Evolutionary conservation across 257 asterid species (phyloP).

Genomic region (Gentiana dahurica): DNA sequence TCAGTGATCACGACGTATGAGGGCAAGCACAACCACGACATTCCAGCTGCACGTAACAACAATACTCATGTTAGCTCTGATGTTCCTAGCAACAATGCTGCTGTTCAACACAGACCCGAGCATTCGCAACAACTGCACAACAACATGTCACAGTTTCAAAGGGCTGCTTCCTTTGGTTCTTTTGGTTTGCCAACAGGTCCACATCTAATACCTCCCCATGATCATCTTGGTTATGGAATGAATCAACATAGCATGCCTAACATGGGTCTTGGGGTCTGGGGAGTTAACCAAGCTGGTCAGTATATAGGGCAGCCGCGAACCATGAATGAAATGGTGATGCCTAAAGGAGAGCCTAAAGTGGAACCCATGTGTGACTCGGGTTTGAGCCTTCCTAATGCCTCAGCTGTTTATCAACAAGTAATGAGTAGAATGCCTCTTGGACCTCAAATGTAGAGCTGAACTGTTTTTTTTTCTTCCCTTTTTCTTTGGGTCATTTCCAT

Average conservation of each 20-base stretch:
- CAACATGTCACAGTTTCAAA: constrained; percentile 30
- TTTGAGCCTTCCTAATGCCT: constrained; percentile 28
- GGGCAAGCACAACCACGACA: constrained; percentile 84
- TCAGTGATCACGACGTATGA: constrained; percentile 76
- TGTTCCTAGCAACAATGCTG: constrained; percentile 11
- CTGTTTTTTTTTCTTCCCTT: no score
- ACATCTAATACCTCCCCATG: constrained; percentile 37
- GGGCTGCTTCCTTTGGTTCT: constrained; percentile 30
- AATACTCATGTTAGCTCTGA: constrained; percentile 36
- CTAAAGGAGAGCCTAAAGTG: constrained; percentile 46
- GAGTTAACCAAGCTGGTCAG: constrained; percentile 32
- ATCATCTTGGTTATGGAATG: constrained; percentile 40
- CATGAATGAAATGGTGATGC: constrained; percentile 26
- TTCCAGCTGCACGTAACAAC: constrained; percentile 77
- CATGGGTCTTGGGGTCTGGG: constrained; percentile 34
- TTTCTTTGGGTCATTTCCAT: constrained; percentile 14
- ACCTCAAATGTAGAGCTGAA: constrained; percentile 39
- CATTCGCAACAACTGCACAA: constrained; percentile 42
- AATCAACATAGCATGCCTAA: constrained; percentile 33
- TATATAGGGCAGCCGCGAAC: constrained; percentile 27
- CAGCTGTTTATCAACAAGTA: constrained; percentile 50
- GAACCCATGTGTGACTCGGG: constrained; percentile 43
- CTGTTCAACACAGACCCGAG: constrained; percentile 25
- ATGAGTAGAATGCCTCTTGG: constrained; percentile 59
- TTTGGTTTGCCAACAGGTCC: constrained; percentile 32